These are phyloP conservation scores for Rhodotorula sp. DNA, from an alignment of 1,284 basidiomycete species.

Conservation along the genomic window DNA sequence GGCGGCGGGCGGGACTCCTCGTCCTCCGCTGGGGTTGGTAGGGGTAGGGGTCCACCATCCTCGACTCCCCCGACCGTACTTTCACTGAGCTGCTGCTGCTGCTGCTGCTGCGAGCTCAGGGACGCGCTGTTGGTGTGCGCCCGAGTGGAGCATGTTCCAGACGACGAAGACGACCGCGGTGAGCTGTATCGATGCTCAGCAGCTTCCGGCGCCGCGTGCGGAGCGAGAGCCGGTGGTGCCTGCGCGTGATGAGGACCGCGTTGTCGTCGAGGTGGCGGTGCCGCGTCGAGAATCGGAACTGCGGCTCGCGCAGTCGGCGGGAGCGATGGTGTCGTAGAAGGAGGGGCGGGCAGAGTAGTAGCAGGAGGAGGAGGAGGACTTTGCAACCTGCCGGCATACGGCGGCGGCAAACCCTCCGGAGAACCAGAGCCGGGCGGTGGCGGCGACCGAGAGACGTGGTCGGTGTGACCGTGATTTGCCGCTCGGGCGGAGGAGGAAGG, in stretches of 20 bases:
- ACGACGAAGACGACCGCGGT: no score
- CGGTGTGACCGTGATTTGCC: no score
- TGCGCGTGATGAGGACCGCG: no score
- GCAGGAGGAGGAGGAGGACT: background rate
- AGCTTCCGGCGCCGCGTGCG: no score
- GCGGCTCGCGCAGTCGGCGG: background rate
- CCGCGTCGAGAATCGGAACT: no score
- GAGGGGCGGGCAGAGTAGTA: background rate
- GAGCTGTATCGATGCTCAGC: no score
- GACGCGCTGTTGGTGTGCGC: no score
- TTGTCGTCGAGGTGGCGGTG: no score
- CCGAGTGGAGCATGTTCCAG: no score
- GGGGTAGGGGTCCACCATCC: background rate
- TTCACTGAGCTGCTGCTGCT: background rate
- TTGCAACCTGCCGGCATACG: background rate
- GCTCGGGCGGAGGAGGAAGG: background rate
- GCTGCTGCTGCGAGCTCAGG: background rate
- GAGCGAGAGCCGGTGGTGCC: no score
- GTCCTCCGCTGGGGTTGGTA: background rate
- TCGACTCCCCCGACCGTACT: background rate
- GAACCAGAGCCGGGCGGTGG: background rate
- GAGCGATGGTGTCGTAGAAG: background rate
- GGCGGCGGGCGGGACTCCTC: constrained; percentile 1
- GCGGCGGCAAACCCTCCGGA: background rate
- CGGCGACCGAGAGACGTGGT: no score